phyloP scores from a whole-genome alignment of 2,329 filamentous ascomycete genomes.

The Helotiales sp. region DNA sequence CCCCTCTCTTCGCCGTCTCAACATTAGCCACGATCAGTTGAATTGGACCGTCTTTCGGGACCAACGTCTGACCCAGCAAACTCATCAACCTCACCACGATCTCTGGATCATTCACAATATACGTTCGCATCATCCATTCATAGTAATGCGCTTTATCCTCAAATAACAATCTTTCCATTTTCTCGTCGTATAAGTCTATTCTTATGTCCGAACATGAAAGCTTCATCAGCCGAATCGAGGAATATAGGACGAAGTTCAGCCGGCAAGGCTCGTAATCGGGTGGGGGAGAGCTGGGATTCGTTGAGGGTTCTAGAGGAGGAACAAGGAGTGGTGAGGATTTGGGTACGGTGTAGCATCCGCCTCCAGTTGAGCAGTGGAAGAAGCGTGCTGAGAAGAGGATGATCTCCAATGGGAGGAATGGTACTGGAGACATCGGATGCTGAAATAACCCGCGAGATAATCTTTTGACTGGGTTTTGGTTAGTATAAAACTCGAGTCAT shows the following conservation, averaged over 20 bases:
- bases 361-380: conserved; percentile 9
- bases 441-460: conserved; percentile 17
- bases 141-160: neutral
- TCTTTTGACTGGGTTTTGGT: too few relatives aligned
- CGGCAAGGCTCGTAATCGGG: neutral
- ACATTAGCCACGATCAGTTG: neutral
- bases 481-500: too few relatives aligned
- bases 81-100: neutral
- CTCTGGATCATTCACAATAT: conserved; percentile 14
- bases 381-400: conserved; percentile 18
- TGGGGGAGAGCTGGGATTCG: neutral
- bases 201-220: neutral
- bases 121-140: conserved; percentile 16
- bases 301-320: neutral
- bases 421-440: conserved; percentile 7
- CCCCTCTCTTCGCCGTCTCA: neutral
- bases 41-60: neutral
- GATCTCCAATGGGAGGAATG: conserved; percentile 1
- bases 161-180: neutral
- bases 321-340: neutral
- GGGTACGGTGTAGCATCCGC: conserved; percentile 8
- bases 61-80: neutral
- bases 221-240: neutral
- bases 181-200: neutral
- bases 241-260: neutral